A percentile compares a stretch with the other conserved stretches of the same genome.
Conservation (phyloP, 2,329 filamentous ascomycete genomes). For the Mariannaea sp. region DNA sequence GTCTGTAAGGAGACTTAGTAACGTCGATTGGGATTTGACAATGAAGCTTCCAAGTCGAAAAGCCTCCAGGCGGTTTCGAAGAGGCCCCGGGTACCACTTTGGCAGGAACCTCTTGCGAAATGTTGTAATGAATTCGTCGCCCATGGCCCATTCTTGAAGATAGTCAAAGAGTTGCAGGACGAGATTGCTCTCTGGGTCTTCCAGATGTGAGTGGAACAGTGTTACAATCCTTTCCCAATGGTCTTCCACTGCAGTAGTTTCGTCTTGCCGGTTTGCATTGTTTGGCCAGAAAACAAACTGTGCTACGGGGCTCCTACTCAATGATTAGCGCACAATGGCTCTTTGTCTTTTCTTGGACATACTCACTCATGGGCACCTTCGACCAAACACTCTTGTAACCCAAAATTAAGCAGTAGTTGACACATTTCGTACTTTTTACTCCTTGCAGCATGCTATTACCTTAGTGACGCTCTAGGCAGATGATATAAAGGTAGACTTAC, state of each 20-base stretch:
- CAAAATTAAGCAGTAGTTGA: too few species aligned
- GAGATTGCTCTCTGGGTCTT: conserved; percentile 23
- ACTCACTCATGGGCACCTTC: too few species aligned
- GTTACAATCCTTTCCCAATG: conserved; percentile 11
- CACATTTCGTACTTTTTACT: too few species aligned
- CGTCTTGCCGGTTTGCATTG: not conserved
- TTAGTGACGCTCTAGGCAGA: not conserved
- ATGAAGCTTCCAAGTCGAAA: conserved; percentile 31
- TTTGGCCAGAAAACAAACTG: not conserved
- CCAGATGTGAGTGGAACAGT: conserved; percentile 30
- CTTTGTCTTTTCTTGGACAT: not conserved
- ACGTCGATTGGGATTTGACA: fast-evolving
- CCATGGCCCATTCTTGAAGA: not conserved
- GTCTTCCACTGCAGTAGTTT: not conserved
- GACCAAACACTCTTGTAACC: too few species aligned
- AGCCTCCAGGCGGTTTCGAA: conserved; percentile 29
- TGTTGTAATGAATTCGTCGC: conserved; percentile 3
- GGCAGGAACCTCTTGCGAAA: conserved; percentile 31
- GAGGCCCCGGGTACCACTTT: conserved; percentile 11
- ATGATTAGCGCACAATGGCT: not conserved
- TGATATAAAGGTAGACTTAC: conserved; percentile 15
- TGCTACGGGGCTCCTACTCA: conserved; percentile 4
- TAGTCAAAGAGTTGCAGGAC: conserved; percentile 27
- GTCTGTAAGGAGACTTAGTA: conserved; percentile 12
- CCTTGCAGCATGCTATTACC: conserved; percentile 25